A percentile compares a stretch with the other conserved stretches of the same genome.
These are phyloP conservation scores for Coniferiporia weirii DNA, from an alignment of 1,284 basidiomycete genomes.

Conservation along the genomic window DNA sequence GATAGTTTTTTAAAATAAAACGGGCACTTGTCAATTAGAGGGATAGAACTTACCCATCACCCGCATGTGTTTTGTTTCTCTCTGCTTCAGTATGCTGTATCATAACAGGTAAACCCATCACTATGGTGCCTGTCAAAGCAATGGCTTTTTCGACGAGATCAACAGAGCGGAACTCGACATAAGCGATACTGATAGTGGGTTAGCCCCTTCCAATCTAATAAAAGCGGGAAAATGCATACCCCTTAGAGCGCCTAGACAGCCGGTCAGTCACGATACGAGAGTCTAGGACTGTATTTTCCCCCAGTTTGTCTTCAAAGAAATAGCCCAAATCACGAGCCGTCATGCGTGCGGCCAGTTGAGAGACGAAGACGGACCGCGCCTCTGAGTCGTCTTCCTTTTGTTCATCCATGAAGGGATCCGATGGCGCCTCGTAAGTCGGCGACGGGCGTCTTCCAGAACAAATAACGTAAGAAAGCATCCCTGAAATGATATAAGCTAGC, in stretches of 20 bases:
- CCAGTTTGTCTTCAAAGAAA: conserved; percentile 97
- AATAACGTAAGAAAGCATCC: conserved; percentile 4
- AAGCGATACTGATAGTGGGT: conserved; percentile 66
- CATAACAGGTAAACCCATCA: conserved; percentile 97
- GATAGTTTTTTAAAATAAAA: no score
- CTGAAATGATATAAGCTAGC: neutral
- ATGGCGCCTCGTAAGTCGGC: conserved; percentile 61
- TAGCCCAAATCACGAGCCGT: conserved; percentile 94
- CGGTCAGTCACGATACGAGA: conserved; percentile 94
- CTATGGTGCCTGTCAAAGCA: conserved; percentile 84
- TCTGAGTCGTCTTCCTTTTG: conserved; percentile 87
- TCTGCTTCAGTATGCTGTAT: conserved; percentile 96
- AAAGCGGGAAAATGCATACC: conserved; percentile 48
- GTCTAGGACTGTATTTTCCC: conserved; percentile 88
- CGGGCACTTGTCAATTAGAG: neutral
- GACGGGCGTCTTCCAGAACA: conserved; percentile 51
- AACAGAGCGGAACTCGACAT: conserved; percentile 91
- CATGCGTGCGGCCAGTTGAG: conserved; percentile 92
- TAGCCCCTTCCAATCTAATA: conserved; percentile 3
- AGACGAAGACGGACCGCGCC: conserved; percentile 96
- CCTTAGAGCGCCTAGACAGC: conserved; percentile 90
- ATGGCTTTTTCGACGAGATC: conserved; percentile 91
- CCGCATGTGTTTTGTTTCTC: conserved; percentile 83
- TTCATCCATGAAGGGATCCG: conserved; percentile 68
- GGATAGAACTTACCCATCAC: conserved; percentile 58